Conservation (phyloP, 345 rosid species). For the Bruguiera parviflora region DNA sequence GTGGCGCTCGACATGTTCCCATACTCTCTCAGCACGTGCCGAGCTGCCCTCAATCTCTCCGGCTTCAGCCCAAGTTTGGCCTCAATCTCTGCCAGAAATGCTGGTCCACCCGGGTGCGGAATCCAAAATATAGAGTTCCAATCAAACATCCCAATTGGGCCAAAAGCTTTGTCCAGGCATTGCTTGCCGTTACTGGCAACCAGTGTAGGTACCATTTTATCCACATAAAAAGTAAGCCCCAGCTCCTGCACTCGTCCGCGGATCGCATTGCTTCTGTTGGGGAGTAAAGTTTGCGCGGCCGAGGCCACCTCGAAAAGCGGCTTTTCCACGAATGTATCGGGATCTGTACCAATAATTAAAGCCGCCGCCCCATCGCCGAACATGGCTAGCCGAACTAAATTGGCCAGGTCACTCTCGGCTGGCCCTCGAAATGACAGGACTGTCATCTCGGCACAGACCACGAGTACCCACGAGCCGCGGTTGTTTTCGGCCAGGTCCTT, state of each 20-base stretch:
- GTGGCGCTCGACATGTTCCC: constrained; percentile 3
- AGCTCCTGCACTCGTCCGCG: not conserved
- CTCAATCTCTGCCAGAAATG: not conserved
- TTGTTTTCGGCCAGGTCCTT: constrained; percentile 8
- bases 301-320: constrained; percentile 2
- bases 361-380: constrained; percentile 1
- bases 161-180: constrained; percentile 3
- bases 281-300: not conserved
- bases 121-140: constrained; percentile 9
- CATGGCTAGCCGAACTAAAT: not conserved
- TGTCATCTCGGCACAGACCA: not conserved
- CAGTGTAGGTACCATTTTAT: not conserved
- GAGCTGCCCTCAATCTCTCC: not conserved
- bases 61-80: not conserved
- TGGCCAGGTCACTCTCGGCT: not conserved
- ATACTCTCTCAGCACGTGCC: constrained; percentile 11
- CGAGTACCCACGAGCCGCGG: not conserved
- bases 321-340: not conserved
- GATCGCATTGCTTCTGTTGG: not conserved
- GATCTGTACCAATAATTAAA: constrained; percentile 2
- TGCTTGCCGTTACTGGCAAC: not conserved
- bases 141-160: not conserved
- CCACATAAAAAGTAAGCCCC: not conserved
- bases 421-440: constrained; percentile 2
- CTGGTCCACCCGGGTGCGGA: constrained; percentile 11